Percentiles rank a stretch among this genome's conserved stretches.
phyloP scores from a whole-genome alignment of 164 flowering plant genomes.

The Tetrastigma voinierianum region DNA sequence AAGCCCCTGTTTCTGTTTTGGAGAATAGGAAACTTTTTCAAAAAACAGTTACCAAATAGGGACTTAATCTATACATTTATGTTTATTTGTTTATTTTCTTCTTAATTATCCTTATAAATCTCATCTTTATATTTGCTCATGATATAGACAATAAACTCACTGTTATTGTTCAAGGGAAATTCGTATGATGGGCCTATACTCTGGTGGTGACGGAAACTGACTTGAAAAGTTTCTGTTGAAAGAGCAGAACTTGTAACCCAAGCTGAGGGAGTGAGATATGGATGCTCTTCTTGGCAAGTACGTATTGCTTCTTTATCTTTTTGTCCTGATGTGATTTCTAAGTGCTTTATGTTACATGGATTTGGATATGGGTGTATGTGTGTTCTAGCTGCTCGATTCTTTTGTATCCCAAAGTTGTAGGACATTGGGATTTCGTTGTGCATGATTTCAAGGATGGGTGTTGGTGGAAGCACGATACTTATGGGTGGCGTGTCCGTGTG shows the following conservation, averaged over 20 bases:
- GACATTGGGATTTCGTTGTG: not conserved
- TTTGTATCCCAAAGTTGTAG: too few species aligned
- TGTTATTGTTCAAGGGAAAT: constrained; percentile 42
- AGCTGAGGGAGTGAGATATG: constrained; percentile 94
- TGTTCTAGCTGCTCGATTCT: not conserved
- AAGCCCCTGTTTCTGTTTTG: too few species aligned
- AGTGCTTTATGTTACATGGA: not conserved
- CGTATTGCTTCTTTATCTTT: constrained; percentile 22
- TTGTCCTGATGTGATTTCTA: not conserved
- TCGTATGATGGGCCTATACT: constrained; percentile 61
- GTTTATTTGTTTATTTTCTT: not conserved
- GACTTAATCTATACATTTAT: too few species aligned
- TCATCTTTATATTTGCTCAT: not conserved
- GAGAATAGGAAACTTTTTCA: too few species aligned
- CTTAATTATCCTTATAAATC: too few species aligned
- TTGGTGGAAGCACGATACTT: too few species aligned
- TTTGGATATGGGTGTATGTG: not conserved
- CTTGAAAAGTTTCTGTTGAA: constrained; percentile 85
- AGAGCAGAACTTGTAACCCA: constrained; percentile 83
- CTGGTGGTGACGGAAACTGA: constrained; percentile 60
- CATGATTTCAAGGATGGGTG: too few species aligned
- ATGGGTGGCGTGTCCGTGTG: too few species aligned
- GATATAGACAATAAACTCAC: constrained; percentile 70
- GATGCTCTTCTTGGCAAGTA: constrained; percentile 95
- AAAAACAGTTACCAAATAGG: too few species aligned